Evolutionary conservation across 1,139 yeast genomes (phyloP).

Genomic region (Saccharomyces hybrid): DNA sequence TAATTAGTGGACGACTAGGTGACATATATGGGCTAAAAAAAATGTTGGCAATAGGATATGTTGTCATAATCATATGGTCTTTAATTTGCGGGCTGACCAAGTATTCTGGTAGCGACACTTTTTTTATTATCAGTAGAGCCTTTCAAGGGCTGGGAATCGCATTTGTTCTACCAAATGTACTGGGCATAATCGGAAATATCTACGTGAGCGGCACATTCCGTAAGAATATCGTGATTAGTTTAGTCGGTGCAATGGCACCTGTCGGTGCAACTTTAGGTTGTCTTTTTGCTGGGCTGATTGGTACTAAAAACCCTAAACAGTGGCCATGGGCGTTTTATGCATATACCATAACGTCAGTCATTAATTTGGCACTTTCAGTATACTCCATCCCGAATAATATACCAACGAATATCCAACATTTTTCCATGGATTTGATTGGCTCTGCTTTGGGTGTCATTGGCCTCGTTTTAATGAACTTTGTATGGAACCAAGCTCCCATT

Average conservation of each 20-base stretch:
- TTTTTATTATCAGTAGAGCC: constrained; percentile 46
- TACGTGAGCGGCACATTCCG: constrained; percentile 40
- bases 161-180: constrained; percentile 44
- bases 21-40: constrained; percentile 46
- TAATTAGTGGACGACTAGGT: constrained; percentile 46
- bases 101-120: constrained; percentile 39
- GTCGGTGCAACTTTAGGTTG: constrained; percentile 47
- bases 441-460: constrained; percentile 43
- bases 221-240: constrained; percentile 45
- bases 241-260: constrained; percentile 50
- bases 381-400: constrained; percentile 35
- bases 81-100: constrained; percentile 42
- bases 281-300: constrained; percentile 42
- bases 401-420: constrained; percentile 19
- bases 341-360: constrained; percentile 35
- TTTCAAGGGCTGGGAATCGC: constrained; percentile 52
- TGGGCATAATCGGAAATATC: constrained; percentile 44
- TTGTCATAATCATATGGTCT: constrained; percentile 40
- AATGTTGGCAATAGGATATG: constrained; percentile 40
- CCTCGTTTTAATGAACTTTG: constrained; percentile 42
- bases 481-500: constrained; percentile 49
- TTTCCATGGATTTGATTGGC: constrained; percentile 40
- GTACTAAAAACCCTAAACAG: constrained; percentile 33
- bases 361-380: constrained; percentile 31
- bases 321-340: constrained; percentile 53